Conservation (phyloP, 2,329 filamentous ascomycete species). For the Alternaria sp. region DNA sequence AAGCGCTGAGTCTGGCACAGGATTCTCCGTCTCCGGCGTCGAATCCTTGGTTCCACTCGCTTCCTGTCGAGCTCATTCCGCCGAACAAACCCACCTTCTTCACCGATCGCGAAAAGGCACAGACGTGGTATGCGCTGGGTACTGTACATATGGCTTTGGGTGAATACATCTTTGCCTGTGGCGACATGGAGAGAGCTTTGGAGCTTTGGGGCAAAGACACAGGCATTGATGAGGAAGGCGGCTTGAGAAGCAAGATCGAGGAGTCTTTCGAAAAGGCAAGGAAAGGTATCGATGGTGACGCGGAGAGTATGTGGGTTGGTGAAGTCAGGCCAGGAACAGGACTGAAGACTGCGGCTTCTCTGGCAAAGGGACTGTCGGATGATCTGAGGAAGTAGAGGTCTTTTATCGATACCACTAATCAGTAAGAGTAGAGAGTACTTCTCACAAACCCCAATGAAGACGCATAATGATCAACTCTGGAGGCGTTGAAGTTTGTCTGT, state of each 20-base stretch:
- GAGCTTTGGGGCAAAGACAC: slow-evolving; percentile 24
- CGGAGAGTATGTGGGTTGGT: slow-evolving; percentile 36
- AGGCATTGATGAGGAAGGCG: slow-evolving; percentile 9
- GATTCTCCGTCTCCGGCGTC: slow-evolving; percentile 37
- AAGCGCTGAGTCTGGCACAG: slow-evolving; percentile 37
- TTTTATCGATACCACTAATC: not conserved
- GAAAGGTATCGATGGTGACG: slow-evolving; percentile 39
- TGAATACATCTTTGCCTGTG: slow-evolving; percentile 46
- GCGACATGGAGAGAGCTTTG: slow-evolving; percentile 44
- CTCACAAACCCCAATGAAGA: not conserved
- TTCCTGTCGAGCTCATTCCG: slow-evolving; percentile 45
- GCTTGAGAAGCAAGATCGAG: slow-evolving; percentile 27
- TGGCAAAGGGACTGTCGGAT: slow-evolving; percentile 16
- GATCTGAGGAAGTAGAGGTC: not conserved
- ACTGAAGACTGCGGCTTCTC: slow-evolving; percentile 31
- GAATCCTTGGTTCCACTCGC: slow-evolving; percentile 43
- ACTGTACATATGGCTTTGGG: slow-evolving; percentile 40
- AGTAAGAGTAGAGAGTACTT: not conserved
- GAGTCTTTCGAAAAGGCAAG: slow-evolving; percentile 40
- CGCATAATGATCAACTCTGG: not conserved
- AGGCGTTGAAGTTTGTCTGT: too few relatives aligned
- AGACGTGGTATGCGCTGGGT: slow-evolving; percentile 42
- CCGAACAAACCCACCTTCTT: slow-evolving; percentile 44
- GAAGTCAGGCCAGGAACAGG: slow-evolving; percentile 36
- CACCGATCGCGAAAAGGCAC: slow-evolving; percentile 35